Evolutionary conservation across 257 asterid genomes (phyloP), one percentile per base, ranked within the genome.

Genomic region (Forsythia viridissima): DNA sequence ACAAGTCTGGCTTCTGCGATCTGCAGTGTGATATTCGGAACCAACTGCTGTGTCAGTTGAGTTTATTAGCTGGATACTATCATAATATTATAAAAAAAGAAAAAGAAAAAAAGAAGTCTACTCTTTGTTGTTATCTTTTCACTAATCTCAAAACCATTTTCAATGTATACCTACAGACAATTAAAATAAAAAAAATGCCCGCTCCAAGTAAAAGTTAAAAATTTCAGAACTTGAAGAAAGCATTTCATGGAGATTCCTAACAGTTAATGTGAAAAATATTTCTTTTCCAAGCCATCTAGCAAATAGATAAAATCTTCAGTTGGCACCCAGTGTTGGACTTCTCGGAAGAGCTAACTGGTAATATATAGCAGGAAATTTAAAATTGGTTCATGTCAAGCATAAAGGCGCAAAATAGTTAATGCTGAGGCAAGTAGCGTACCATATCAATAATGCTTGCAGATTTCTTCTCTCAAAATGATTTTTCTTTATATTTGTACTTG

Each of bases 401-500:
- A 9, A 38, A 78, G 5, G 42, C 71, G 51, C 55, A 71, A 71
- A 61, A 9, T 59, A 73, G 71, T 39, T 66, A 74, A 40, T 57
- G 34, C 41, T 63, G 72, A 48, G 36, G 77, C 57, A 52, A 71
- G 51, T 77, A 72, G 61, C n/a, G 70, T 21, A 63, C 24, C 18
- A 9, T 30, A 8, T 3, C 18, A 63, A 24, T 20, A 38, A 24
- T 30, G 70, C 34, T 2, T 21, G 70, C 11, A 41, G 20, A 24
- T 52, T 34, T 48, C 41, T 61, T 41, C 52, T 59, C 20, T 44
- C 55, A 44, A 37, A 73, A 63, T 42, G 43, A 21, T 18, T 21
- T 52, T 24, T 46, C 74, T 43, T 34, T 57, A 55, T 42, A 42
- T 74, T 46, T 24, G 37, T 66, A 46, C 81, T 70, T 85, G 63